Base-by-base conservation (phyloP, 192 early-diverging fungal species). In the Rhizoclosmatium sp. region DNA sequence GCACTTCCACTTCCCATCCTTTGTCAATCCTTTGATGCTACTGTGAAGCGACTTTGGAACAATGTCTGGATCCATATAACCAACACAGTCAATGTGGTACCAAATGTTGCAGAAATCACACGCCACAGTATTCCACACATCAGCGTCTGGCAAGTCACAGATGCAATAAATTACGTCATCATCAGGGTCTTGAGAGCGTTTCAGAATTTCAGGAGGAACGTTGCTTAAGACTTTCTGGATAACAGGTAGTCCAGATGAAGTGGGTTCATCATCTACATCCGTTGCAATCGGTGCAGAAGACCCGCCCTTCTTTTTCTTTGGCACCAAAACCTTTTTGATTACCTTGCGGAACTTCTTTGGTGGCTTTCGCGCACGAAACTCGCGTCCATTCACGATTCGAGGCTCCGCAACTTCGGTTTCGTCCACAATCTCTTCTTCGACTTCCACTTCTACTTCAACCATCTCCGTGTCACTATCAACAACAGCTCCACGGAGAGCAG, bases 61-160 rank as follows among this genome's bases (percentile, higher is more conserved):
- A 23, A 44, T 75, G 0, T 75, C 72, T 21, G 72, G 72, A 46
- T 75, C 72, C 7, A 62, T 39, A 62, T 75, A 75, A 23, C 72
- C 72, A 9, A 75, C 72, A 47, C 72, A 75, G 5, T 75, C 72
- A 2, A 49, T 45, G 44, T 75, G 72, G 16, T 16, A 21, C 72
- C 72, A 75, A 39, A 75, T 75, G n/a, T 75, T 75, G 39, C 72
- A 75, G 47, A 62, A 75, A 46, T 75, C 72, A 31, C 72, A 75
- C 14, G 72, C 72, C 0, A 75, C 72, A 19, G 72, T 75, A 42
- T 75, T 75, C 46, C 41, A 75, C 5, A 46, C 19, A 42, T 75
- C 72, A 1, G 72, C 59, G 16, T 41, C 72, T 2, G 72, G 72
- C 31, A 42, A 75, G 10, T 75, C 72, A 49, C 72, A 75, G 40